Percentiles rank a stretch among this genome's conserved stretches.
Evolutionary conservation across 208 protist species (phyloP).

Genomic region (Crithidia thermophila): DNA sequence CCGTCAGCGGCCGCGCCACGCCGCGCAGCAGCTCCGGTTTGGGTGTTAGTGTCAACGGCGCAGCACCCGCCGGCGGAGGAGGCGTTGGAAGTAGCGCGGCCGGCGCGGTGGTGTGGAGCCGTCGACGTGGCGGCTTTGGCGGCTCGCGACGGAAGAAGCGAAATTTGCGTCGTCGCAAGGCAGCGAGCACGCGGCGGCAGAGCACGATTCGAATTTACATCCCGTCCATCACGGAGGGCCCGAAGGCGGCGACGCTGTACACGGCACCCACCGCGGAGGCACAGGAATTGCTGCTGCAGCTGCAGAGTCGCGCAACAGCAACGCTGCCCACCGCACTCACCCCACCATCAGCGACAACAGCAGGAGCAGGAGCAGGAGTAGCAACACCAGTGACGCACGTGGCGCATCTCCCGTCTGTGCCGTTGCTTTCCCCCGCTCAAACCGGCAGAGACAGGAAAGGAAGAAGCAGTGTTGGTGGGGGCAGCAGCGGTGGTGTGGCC

Average conservation of each 20-base stretch:
- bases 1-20: conserved; percentile 22
- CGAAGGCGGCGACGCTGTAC: conserved; percentile 39
- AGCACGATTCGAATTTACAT: conserved; percentile 32
- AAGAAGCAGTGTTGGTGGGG: too few species aligned
- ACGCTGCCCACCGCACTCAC: too few species aligned
- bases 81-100: background rate
- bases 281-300: conserved; percentile 24
- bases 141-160: conserved; percentile 9
- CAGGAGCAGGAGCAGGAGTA: background rate
- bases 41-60: background rate
- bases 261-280: conserved; percentile 37
- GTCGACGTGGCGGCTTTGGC: background rate
- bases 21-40: conserved; percentile 4
- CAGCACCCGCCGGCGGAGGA: background rate
- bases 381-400: too few species aligned
- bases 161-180: conserved; percentile 13
- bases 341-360: background rate
- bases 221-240: conserved; percentile 40
- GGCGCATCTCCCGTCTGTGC: too few species aligned
- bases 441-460: too few species aligned
- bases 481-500: too few species aligned
- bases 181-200: conserved; percentile 13
- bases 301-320: conserved; percentile 16
- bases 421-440: too few species aligned
- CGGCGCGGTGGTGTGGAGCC: background rate